These are phyloP conservation scores for Arachis stenosperma DNA, from an alignment of 306 rosid species.

Conservation along the genomic window DNA sequence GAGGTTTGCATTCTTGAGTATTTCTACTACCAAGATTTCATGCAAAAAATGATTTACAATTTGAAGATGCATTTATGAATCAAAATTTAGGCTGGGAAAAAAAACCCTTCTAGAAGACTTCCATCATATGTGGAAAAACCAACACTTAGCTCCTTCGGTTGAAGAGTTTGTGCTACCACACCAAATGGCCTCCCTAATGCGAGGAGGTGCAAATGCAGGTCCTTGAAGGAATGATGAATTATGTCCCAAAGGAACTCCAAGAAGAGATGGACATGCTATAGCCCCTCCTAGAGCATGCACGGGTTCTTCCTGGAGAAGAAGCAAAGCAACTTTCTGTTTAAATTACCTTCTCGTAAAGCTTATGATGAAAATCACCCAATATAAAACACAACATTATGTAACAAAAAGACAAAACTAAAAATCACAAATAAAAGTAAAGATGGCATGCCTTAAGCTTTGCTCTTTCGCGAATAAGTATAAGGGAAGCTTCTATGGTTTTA, in stretches of 20 bases:
- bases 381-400: not conserved
- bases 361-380: conserved; percentile 26
- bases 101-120: conserved; percentile 31
- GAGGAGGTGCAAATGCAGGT: conserved; percentile 98
- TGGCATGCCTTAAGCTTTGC: conserved; percentile 83
- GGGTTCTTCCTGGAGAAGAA: conserved; percentile 69
- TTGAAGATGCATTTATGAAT: conserved; percentile 7
- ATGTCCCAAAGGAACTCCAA: conserved; percentile 96
- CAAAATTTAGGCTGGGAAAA: conserved; percentile 2
- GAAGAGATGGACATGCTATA: conserved; percentile 76
- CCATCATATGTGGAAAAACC: conserved; percentile 26
- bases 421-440: not conserved
- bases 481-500: conserved; percentile 87
- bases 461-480: conserved; percentile 92
- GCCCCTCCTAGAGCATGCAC: conserved; percentile 94
- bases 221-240: conserved; percentile 98
- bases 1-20: conserved; percentile 28
- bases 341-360: conserved; percentile 13
- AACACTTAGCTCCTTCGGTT: conserved; percentile 79
- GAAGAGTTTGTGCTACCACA: conserved; percentile 94
- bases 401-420: not conserved
- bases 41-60: conserved; percentile 18
- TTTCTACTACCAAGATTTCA: conserved; percentile 11
- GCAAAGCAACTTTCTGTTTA: conserved; percentile 30
- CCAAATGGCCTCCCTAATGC: conserved; percentile 97